A percentile compares a stretch with the other conserved stretches of the same genome.
Evolutionary conservation across 768 basidiomycete species (phyloP).

Genomic region (Exsudoporus frostii): DNA sequence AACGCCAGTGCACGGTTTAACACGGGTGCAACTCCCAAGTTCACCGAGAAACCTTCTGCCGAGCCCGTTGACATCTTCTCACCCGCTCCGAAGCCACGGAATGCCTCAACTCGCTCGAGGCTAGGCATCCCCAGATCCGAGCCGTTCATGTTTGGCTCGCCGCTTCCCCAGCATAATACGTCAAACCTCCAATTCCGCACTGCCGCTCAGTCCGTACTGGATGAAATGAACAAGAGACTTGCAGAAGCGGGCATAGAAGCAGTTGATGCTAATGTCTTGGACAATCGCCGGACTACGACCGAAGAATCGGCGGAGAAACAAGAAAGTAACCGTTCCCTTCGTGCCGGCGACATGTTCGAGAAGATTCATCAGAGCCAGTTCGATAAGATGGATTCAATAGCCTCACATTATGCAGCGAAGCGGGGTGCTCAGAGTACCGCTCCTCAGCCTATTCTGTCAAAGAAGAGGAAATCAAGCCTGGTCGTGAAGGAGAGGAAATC

Average conservation of each 20-base stretch:
- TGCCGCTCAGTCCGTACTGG: conserved; percentile 68
- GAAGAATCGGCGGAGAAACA: conserved; percentile 2
- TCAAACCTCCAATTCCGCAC: conserved; percentile 65
- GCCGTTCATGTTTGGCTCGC: conserved; percentile 79
- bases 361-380: conserved; percentile 64
- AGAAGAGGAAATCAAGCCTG: conserved; percentile 52
- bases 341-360: conserved; percentile 44
- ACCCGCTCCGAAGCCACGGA: conserved; percentile 29
- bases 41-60: conserved; percentile 31
- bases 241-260: conserved; percentile 52
- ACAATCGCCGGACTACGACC: conserved; percentile 20
- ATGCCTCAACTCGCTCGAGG: conserved; percentile 20
- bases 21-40: conserved; percentile 26
- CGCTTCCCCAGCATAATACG: conserved; percentile 57
- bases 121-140: conserved; percentile 27
- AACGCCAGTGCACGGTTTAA: conserved; percentile 9
- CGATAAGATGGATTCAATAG: conserved; percentile 76
- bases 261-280: conserved; percentile 45
- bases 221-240: conserved; percentile 79
- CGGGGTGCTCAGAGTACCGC: conserved; percentile 26
- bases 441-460: conserved; percentile 25
- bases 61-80: conserved; percentile 40
- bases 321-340: conserved; percentile 23
- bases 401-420: conserved; percentile 46
- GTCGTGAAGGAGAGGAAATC: conserved; percentile 34